Evolutionary conservation across 257 asterid genomes (phyloP).

Genomic region (Nicotiana paniculata): DNA sequence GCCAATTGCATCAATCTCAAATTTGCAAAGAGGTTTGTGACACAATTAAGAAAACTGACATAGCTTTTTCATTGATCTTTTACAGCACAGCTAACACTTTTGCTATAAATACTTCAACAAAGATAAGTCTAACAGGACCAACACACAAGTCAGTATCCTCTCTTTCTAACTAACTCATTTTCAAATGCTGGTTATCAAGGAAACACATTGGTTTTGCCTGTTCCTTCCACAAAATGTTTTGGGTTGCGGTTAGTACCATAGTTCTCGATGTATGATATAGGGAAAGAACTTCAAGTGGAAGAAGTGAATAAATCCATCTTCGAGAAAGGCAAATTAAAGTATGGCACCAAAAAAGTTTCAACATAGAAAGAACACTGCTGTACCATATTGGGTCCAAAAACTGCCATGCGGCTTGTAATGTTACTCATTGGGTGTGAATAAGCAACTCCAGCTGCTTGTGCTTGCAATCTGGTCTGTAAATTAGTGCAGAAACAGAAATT

Average conservation of each 20-base stretch:
- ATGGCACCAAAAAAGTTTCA: neutral
- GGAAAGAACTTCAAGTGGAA: neutral
- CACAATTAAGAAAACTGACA: neutral
- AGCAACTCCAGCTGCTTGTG: slow-evolving; percentile 89
- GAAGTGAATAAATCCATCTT: neutral
- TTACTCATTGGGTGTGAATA: slow-evolving; percentile 86
- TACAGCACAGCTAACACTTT: neutral
- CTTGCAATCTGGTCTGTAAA: slow-evolving; percentile 85
- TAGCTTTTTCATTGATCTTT: neutral
- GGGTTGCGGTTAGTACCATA: neutral
- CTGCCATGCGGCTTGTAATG: slow-evolving; percentile 79
- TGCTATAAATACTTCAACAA: neutral
- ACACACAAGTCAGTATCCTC: neutral
- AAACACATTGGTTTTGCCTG: neutral
- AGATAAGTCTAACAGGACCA: neutral
- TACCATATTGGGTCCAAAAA: slow-evolving; percentile 94
- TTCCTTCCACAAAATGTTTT: neutral
- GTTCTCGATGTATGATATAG: neutral
- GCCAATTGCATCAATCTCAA: neutral
- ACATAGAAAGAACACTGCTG: neutral
- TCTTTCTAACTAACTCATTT: neutral
- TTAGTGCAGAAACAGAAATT: slow-evolving; percentile 5
- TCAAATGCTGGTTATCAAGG: neutral
- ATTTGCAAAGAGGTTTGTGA: neutral
- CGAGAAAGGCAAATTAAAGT: neutral